A percentile compares a stretch with the other conserved stretches of the same genome.
Conservation (phyloP, 805 yeast genomes). For the Suhomyces sp. region DNA sequence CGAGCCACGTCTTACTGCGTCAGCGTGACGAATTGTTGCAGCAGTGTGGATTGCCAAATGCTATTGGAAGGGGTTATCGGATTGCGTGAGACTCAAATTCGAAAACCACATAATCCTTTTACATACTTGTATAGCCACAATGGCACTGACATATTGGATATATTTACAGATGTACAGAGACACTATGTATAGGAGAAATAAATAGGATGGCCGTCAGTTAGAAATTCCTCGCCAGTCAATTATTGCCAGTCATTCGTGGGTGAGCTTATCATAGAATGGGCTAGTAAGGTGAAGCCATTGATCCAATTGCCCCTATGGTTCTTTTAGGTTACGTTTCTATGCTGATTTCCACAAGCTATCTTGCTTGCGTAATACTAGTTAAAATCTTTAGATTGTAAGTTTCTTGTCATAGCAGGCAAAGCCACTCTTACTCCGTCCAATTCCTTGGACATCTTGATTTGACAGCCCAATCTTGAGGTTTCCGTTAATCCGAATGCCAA, state of each 20-base stretch:
- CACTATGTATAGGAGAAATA: background rate
- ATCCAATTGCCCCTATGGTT: background rate
- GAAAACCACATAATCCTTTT: background rate
- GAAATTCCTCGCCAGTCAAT: background rate
- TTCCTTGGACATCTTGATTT: constrained; percentile 82
- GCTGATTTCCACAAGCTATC: background rate
- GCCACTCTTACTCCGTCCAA: constrained; percentile 94
- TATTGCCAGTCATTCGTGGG: background rate
- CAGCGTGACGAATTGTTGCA: background rate
- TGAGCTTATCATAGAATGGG: background rate
- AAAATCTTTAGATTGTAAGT: constrained; percentile 80
- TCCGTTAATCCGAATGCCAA: constrained; percentile 96
- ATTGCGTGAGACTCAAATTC: background rate
- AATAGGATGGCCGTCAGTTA: background rate
- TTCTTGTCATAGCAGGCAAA: constrained; percentile 95
- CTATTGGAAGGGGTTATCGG: background rate
- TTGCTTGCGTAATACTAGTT: constrained; percentile 1
- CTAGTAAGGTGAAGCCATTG: background rate
- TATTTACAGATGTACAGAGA: background rate
- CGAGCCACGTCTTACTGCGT: background rate
- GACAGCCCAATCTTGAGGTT: constrained; percentile 95
- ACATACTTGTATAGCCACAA: background rate
- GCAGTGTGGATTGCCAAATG: background rate
- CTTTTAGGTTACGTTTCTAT: background rate
- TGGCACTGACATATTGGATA: background rate